A percentile compares a stretch with the other conserved stretches of the same genome.
Evolutionary conservation across 306 rosid species (phyloP).

Genomic region (Trifolium dubium): DNA sequence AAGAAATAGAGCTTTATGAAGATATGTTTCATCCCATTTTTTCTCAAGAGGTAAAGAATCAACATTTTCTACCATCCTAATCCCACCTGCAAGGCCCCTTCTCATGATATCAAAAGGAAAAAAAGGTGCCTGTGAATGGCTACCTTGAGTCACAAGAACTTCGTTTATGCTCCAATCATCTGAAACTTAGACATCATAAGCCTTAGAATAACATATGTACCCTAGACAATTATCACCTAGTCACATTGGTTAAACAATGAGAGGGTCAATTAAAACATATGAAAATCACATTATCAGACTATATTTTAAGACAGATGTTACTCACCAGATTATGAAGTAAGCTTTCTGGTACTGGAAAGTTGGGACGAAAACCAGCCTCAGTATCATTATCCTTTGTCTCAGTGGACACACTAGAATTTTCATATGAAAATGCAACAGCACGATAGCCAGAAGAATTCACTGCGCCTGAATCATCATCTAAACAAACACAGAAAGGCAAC

Average conservation of each 20-base stretch:
- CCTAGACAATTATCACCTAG: constrained; percentile 77
- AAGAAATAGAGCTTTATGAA: constrained; percentile 68
- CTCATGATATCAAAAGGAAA: constrained; percentile 73
- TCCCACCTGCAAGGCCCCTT: constrained; percentile 90
- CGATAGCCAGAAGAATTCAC: constrained; percentile 51
- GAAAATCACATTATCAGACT: constrained; percentile 33
- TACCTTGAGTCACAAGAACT: constrained; percentile 81
- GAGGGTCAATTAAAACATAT: constrained; percentile 49
- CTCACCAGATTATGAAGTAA: constrained; percentile 76
- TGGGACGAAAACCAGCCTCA: constrained; percentile 59
- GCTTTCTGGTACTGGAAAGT: constrained; percentile 77
- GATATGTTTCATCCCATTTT: constrained; percentile 60
- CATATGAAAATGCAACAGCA: constrained; percentile 74
- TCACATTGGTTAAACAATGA: constrained; percentile 59
- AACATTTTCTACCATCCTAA: constrained; percentile 78
- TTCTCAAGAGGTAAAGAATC: constrained; percentile 63
- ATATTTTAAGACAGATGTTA: constrained; percentile 25
- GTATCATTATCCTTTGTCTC: constrained; percentile 48
- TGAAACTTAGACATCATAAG: constrained; percentile 98
- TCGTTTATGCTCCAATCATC: constrained; percentile 85
- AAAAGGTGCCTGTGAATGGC: constrained; percentile 72
- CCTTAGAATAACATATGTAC: constrained; percentile 94
- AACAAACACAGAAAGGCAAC: constrained; percentile 50
- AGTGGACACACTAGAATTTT: constrained; percentile 44
- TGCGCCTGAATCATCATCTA: constrained; percentile 47